phyloP scores from a whole-genome alignment of 1,284 basidiomycete genomes.

The Papiliotrema nemorosa region DNA sequence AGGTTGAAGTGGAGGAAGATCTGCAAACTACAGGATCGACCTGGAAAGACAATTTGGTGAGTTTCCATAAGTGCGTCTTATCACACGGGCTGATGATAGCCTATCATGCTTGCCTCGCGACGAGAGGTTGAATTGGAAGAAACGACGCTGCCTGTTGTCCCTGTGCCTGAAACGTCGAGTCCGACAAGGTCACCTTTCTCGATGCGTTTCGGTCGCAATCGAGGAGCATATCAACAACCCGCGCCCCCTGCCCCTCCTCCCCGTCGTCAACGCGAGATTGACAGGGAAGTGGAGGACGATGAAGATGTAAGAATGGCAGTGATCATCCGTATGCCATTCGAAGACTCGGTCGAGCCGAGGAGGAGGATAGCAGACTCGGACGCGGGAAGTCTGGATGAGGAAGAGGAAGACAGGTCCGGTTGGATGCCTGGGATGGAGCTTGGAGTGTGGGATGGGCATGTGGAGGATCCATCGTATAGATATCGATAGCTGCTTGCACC shows the following conservation, averaged over 20 bases:
- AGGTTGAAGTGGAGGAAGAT: slow-evolving; percentile 6
- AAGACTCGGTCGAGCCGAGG: background rate
- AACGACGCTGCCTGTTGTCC: no score
- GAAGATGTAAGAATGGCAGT: slow-evolving; percentile 34
- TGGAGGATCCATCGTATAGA: background rate
- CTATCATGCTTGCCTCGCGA: background rate
- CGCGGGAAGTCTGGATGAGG: slow-evolving; percentile 10
- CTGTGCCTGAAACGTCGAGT: no score
- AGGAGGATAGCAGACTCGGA: no score
- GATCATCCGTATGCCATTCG: slow-evolving; percentile 36
- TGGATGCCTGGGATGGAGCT: slow-evolving; percentile 45
- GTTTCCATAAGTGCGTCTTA: no score
- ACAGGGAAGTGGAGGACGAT: slow-evolving; percentile 14
- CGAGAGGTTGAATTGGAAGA: background rate
- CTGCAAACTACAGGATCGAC: no score
- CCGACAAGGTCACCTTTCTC: no score
- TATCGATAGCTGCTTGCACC: background rate
- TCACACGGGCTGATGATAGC: background rate
- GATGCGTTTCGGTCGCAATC: no score
- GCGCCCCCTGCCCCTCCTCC: background rate
- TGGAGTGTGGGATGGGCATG: slow-evolving; percentile 38
- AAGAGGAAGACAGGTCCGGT: slow-evolving; percentile 29
- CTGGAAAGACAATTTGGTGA: background rate
- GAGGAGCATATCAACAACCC: no score
- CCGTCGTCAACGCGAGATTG: slow-evolving; percentile 7